These are phyloP conservation scores for Kodamaea kakaduensis DNA, from an alignment of 805 yeast genomes.

Conservation along the genomic window DNA sequence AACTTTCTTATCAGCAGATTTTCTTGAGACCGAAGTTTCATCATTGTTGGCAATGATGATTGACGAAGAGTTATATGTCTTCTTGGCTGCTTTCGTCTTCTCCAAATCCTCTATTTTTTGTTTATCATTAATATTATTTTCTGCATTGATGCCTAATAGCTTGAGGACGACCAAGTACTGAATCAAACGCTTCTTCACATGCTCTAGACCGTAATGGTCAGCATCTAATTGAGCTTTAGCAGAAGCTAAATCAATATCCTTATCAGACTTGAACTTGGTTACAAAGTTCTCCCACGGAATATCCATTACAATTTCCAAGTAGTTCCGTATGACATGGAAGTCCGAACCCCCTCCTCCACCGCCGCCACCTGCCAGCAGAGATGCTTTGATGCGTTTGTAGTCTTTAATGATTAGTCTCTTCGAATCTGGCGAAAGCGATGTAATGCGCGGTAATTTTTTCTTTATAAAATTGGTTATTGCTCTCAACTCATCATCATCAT, in stretches of 20 bases:
- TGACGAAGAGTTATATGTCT: not conserved
- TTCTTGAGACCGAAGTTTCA: constrained; percentile 26
- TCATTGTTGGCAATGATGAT: constrained; percentile 36
- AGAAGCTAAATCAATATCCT: constrained; percentile 45
- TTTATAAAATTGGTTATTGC: constrained; percentile 36
- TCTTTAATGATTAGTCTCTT: constrained; percentile 45
- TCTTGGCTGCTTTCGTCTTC: constrained; percentile 3
- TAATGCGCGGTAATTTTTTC: constrained; percentile 32
- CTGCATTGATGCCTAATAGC: constrained; percentile 43
- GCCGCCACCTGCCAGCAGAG: constrained; percentile 39
- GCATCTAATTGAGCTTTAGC: constrained; percentile 37
- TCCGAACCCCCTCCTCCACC: constrained; percentile 48
- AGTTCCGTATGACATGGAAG: constrained; percentile 59
- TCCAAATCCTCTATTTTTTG: constrained; percentile 7
- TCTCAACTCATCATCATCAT: constrained; percentile 42
- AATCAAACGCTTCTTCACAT: constrained; percentile 67
- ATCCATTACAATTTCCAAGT: constrained; percentile 62
- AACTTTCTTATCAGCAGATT: constrained; percentile 19
- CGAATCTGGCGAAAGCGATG: constrained; percentile 33
- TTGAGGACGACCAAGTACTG: constrained; percentile 80
- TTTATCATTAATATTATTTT: constrained; percentile 10
- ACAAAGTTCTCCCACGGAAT: constrained; percentile 53
- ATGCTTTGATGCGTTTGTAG: constrained; percentile 49
- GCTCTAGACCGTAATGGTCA: constrained; percentile 42
- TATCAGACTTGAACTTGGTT: constrained; percentile 30